Conservation (phyloP, 2,329 filamentous ascomycete genomes). For the Aspergillus aculeatus region DNA sequence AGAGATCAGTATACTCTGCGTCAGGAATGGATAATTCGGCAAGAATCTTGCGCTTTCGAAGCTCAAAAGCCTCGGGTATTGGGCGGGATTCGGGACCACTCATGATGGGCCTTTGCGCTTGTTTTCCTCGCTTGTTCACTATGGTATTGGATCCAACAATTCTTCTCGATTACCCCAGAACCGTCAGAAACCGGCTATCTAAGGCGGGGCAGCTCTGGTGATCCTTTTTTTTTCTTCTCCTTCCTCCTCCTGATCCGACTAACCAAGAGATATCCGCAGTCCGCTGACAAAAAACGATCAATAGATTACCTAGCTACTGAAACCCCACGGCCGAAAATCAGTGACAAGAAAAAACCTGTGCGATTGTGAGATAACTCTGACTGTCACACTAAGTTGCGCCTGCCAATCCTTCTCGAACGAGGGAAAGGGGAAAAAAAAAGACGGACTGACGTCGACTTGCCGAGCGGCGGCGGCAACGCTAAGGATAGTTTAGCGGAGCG, state of each 20-base stretch:
- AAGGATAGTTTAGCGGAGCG: conserved; percentile 19
- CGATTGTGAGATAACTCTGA: background rate
- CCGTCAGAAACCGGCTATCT: background rate
- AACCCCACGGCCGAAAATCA: background rate
- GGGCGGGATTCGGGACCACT: conserved; percentile 3
- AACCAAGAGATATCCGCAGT: background rate
- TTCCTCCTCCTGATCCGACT: background rate
- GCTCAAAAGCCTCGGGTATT: conserved; percentile 47
- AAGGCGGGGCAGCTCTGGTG: background rate
- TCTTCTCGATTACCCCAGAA: background rate
- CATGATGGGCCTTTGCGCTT: conserved; percentile 9
- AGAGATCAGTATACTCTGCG: conserved; percentile 74
- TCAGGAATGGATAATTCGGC: conserved; percentile 66
- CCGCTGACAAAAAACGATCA: background rate
- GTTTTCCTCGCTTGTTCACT: background rate
- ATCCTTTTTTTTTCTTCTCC: background rate
- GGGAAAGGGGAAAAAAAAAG: background rate
- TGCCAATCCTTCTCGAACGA: conserved; percentile 15
- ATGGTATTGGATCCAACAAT: background rate
- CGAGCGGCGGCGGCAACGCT: conserved; percentile 14
- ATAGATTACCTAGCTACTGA: background rate
- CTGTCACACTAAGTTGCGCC: background rate
- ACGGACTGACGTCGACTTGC: conserved; percentile 8
- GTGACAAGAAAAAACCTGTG: background rate
- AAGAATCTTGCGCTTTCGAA: conserved; percentile 72